These are phyloP conservation scores for Harringtonia lauricola DNA, from an alignment of 2,329 filamentous ascomycete genomes.

Conservation along the genomic window DNA sequence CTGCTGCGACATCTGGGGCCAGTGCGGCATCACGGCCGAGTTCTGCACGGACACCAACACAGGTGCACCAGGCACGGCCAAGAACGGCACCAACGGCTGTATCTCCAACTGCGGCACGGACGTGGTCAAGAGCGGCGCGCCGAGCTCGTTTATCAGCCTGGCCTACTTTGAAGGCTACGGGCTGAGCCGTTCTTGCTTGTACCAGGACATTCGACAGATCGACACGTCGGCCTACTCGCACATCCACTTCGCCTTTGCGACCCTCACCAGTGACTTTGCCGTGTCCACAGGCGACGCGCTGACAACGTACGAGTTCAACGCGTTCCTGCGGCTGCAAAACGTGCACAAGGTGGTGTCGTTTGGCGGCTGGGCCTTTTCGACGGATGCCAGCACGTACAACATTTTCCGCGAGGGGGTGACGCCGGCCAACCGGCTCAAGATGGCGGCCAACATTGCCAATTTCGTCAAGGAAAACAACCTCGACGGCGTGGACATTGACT, in stretches of 20 bases:
- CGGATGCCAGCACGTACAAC: slow-evolving; percentile 21
- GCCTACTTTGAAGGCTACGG: slow-evolving; percentile 26
- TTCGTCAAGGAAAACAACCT: slow-evolving; percentile 3
- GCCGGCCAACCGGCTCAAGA: slow-evolving; percentile 3
- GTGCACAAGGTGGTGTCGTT: slow-evolving; percentile 26
- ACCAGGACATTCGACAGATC: slow-evolving; percentile 15
- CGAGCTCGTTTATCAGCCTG: slow-evolving; percentile 7
- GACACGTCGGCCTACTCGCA: slow-evolving; percentile 15
- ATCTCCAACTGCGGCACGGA: slow-evolving; percentile 29
- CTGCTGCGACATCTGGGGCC: slow-evolving; percentile 20
- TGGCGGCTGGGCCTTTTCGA: slow-evolving; percentile 33
- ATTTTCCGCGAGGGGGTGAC: slow-evolving; percentile 21
- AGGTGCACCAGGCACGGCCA: slow-evolving; percentile 19
- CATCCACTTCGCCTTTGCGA: slow-evolving; percentile 22
- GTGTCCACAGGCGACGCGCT: slow-evolving; percentile 11
- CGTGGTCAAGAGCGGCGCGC: slow-evolving; percentile 13
- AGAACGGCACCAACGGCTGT: slow-evolving; percentile 21
- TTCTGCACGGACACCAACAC: slow-evolving; percentile 23
- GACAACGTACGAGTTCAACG: slow-evolving; percentile 16
- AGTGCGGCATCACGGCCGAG: slow-evolving; percentile 31
- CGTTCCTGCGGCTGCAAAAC: slow-evolving; percentile 18
- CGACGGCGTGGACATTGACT: slow-evolving; percentile 9
- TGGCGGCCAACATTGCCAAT: slow-evolving; percentile 7
- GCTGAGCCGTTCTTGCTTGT: slow-evolving; percentile 18
- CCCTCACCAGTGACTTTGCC: slow-evolving; percentile 12